Evolutionary conservation across 2,329 filamentous ascomycete genomes (phyloP), one percentile per base, ranked within the genome.

Genomic region (Xylariaceae sp.): DNA sequence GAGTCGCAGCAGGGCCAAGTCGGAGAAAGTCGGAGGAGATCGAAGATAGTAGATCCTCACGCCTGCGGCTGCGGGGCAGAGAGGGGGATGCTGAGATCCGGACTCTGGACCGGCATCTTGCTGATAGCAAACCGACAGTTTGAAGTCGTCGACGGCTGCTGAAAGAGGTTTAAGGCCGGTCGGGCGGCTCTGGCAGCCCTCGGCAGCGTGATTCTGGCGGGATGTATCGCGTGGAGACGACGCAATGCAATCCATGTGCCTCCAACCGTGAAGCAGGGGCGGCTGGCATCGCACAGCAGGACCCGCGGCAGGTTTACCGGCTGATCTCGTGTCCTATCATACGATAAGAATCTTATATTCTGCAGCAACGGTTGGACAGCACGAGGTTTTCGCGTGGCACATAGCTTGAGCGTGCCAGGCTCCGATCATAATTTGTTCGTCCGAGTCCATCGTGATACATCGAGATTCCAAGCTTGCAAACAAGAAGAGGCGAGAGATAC

Each of bases 1-100:
- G 22, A 28, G 22, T 28, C 7, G 22, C 22, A 28, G 22, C 22
- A 5, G 22, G 22, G 22, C 22, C 4, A 28, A 28, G 40, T 45
- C 58, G 58, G 58, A 47, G 16, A 52, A 57, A 52, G n/a, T 54
- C 58, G 58, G 34, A 31, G 34, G 45, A 42, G 18, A 47, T 17
- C n/a, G 38, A 43, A 33, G 13, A 12, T 33, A 5, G 28, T 34
- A 7, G 14, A 6, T 12, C 2, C 10, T 4, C n/a, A 34, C 11
- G n/a, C 43, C 47, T 45, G 53, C 53, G 55, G 53, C 38, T 46
- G 42, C 56, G 56, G 58, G 42, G 48, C 33, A 50, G 34, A 18
- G 41, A 11, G 39, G 22, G 28, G 36, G 31, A 33, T 14, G 34
- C 17, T 31, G 34, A 33, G 28, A 33, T 33, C 43, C 34, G 31